Conservation (phyloP, 371 early-diverging fungal species). For the Rozella allomycis region DNA sequence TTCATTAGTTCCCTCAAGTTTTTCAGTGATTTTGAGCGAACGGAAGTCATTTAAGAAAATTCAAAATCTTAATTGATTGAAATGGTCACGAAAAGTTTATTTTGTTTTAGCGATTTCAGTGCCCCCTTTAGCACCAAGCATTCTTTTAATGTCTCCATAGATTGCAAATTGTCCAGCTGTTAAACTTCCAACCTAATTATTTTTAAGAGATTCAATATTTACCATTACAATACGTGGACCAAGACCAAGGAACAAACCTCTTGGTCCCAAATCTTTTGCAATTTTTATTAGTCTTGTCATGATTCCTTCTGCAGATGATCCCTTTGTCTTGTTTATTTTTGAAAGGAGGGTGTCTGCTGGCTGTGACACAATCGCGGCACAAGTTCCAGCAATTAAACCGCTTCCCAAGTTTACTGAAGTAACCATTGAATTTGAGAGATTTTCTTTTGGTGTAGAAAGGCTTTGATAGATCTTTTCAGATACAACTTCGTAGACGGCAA, state of each 20-base stretch:
- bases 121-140: constrained; percentile 40
- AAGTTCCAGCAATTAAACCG: constrained; percentile 34
- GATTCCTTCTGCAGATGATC: constrained; percentile 25
- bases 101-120: constrained; percentile 9
- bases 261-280: constrained; percentile 33
- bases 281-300: constrained; percentile 28
- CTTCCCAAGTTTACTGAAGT: constrained; percentile 23
- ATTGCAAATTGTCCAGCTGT: constrained; percentile 42
- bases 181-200: constrained; percentile 44
- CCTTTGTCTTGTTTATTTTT: constrained; percentile 52
- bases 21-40: constrained; percentile 2
- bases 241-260: constrained; percentile 40
- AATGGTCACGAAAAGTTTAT: no score
- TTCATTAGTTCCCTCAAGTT: constrained; percentile 48
- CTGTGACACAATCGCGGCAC: constrained; percentile 66
- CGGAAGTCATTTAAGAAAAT: no score
- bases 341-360: constrained; percentile 87
- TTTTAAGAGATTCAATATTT: no score
- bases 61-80: no score
- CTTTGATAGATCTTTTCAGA: constrained; percentile 24
- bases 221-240: constrained; percentile 51
- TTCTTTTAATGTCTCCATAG: constrained; percentile 40
- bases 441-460: constrained; percentile 27
- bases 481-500: constrained; percentile 38
- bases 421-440: constrained; percentile 18